Base-by-base conservation (phyloP, 1,139 yeast genomes). In the Sugiyamaella castrensis region DNA sequence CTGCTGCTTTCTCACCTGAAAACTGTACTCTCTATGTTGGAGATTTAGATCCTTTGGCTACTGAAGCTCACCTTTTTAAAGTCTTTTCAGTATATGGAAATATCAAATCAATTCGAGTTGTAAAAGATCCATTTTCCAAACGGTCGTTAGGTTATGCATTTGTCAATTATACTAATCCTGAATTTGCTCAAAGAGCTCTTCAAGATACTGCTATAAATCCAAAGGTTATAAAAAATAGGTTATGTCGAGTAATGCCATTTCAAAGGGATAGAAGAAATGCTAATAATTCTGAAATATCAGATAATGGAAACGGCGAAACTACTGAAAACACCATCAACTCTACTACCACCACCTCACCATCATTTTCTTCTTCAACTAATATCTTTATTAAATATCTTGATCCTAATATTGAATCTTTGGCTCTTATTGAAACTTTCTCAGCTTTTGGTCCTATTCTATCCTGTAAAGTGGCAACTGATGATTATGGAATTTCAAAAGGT, bases 171-270 rank as follows among this genome's bases (percentile, higher is more conserved):
- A 83, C 80, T 72, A 80, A 79, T 69, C 74, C 77, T 58, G 84
- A 79, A 57, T 94, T 87, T 66, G 96, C 95, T 63, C 85, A 81
- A 71, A 79, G 76, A 63, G 96, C 96, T 56, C 77, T 87, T 67
- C 89, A 84, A 63, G 84, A 83, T 66, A 77, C 85, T 71, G 46
- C 34, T 4, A n/a, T 35, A 11, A 84, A 85, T 81, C 86, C 87
- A 73, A 72, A 84, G 57, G 81, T 80, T 64, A 77, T 89, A 68
- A 87, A 87, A 70, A 94, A 92, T 65, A 83, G 82, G 68, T 88
- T 92, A 61, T 84, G 94, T 71, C 82, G 95, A 74, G 87, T 88
- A 71, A 84, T 86, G 91, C 86, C 95, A 88, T 86, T 94, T 50
- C 50, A 56, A 30, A 47, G 52, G 34, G 48, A 44, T 26, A 24